Evolutionary conservation across 108 stramenopile genomes (phyloP).

Genomic region (Nitzschia inconspicua): DNA sequence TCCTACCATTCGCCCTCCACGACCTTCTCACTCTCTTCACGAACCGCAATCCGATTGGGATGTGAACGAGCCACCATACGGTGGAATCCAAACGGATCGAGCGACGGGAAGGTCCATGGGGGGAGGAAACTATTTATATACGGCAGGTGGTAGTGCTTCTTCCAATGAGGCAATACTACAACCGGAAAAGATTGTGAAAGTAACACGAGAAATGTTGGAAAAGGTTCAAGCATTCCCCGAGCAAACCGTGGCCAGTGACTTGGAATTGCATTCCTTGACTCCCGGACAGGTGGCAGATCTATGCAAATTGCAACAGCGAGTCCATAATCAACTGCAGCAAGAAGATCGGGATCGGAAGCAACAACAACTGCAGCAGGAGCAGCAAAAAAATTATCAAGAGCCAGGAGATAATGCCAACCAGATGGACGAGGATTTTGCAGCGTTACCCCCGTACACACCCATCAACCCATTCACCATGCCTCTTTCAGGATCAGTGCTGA

Average conservation of each 20-base stretch:
- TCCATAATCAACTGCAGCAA: neutral
- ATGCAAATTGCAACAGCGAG: neutral
- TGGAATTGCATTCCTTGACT: slow-evolving; percentile 5
- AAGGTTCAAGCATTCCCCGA: neutral
- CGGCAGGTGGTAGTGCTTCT: neutral
- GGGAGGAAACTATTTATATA: neutral
- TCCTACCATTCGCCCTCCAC: neutral
- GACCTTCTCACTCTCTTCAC: neutral
- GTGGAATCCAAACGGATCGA: neutral
- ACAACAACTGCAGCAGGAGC: neutral
- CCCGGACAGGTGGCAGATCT: slow-evolving; percentile 17
- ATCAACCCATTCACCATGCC: slow-evolving; percentile 10
- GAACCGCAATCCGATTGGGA: neutral
- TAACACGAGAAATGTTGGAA: slow-evolving; percentile 1
- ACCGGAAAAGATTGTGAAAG: neutral
- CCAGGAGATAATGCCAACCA: neutral
- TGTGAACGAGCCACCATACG: neutral
- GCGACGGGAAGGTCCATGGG: too few relatives aligned
- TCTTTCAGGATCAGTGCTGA: neutral
- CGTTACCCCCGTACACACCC: neutral
- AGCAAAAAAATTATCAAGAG: neutral
- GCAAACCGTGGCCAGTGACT: neutral
- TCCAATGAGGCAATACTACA: neutral
- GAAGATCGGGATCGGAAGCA: neutral
- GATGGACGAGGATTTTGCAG: neutral